A percentile compares a stretch with the other conserved stretches of the same genome.
Conservation (phyloP, 352 stramenopile species). For the Phytophthora hybrid region DNA sequence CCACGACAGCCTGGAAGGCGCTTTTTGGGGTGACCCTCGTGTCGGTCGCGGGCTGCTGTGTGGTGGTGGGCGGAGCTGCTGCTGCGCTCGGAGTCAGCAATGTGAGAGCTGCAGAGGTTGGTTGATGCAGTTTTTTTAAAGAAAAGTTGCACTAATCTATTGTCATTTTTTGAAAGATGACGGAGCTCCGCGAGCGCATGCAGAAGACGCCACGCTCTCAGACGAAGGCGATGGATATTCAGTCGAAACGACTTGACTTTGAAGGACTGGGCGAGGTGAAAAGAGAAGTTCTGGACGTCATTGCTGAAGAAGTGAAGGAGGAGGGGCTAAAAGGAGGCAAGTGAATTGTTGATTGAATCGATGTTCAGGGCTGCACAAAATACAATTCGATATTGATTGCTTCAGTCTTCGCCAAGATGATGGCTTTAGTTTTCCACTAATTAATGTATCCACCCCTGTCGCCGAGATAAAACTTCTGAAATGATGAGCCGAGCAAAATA, state of each 20-base stretch:
- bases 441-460: too few species aligned
- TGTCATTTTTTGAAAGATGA: constrained; percentile 25
- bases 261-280: constrained; percentile 37
- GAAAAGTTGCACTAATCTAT: neutral
- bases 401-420: too few species aligned
- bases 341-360: constrained; percentile 10
- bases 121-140: neutral
- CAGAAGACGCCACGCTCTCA: constrained; percentile 39
- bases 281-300: constrained; percentile 23
- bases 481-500: too few species aligned
- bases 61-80: constrained; percentile 47
- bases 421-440: too few species aligned
- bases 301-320: constrained; percentile 26
- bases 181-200: constrained; percentile 50
- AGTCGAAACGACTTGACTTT: constrained; percentile 31
- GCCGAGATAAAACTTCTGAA: too few species aligned
- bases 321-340: constrained; percentile 11
- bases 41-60: constrained; percentile 48
- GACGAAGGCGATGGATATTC: constrained; percentile 5
- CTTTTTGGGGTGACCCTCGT: constrained; percentile 60
- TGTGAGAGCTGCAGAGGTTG: constrained; percentile 36
- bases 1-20: constrained; percentile 50
- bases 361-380: too few species aligned
- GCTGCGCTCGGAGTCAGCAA: constrained; percentile 47
- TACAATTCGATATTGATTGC: too few species aligned